These are phyloP conservation scores for Aspergillus luchuensis DNA, from an alignment of 2,329 filamentous ascomycete genomes.

Conservation along the genomic window DNA sequence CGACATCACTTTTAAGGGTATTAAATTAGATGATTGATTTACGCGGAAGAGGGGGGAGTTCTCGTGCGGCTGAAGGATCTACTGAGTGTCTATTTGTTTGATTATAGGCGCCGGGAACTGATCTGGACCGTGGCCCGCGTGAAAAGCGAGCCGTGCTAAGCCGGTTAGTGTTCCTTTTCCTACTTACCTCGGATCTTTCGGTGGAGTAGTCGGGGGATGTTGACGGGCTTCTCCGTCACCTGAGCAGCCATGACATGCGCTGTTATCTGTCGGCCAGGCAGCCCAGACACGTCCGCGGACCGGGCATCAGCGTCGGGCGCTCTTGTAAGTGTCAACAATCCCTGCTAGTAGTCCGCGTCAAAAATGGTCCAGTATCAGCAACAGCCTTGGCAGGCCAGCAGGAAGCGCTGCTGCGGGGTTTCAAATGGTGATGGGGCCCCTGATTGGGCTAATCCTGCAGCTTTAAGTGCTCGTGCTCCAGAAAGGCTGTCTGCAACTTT, in stretches of 20 bases:
- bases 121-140: neutral
- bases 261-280: conserved; percentile 9
- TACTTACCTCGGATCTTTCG: conserved; percentile 13
- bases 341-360: neutral
- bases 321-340: neutral
- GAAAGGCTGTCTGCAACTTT: conserved; percentile 21
- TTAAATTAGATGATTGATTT: neutral
- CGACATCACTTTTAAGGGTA: neutral
- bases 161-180: neutral
- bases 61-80: conserved; percentile 8
- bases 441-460: conserved; percentile 20
- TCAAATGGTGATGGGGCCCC: neutral
- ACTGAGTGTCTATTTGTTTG: conserved; percentile 5
- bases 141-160: conserved; percentile 3
- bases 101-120: conserved; percentile 7
- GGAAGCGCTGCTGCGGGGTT: conserved; percentile 22
- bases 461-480: conserved; percentile 18
- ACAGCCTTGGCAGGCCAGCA: conserved; percentile 12
- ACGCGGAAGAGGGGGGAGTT: neutral
- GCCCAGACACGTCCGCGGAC: conserved; percentile 8
- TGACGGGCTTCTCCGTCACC: conserved; percentile 9
- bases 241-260: conserved; percentile 12
- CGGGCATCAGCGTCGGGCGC: conserved; percentile 12
- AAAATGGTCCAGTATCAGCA: neutral
- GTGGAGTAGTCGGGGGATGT: conserved; percentile 6